These are phyloP conservation scores for Venturia oleaginea DNA, from an alignment of 2,329 filamentous ascomycete genomes.

Conservation along the genomic window DNA sequence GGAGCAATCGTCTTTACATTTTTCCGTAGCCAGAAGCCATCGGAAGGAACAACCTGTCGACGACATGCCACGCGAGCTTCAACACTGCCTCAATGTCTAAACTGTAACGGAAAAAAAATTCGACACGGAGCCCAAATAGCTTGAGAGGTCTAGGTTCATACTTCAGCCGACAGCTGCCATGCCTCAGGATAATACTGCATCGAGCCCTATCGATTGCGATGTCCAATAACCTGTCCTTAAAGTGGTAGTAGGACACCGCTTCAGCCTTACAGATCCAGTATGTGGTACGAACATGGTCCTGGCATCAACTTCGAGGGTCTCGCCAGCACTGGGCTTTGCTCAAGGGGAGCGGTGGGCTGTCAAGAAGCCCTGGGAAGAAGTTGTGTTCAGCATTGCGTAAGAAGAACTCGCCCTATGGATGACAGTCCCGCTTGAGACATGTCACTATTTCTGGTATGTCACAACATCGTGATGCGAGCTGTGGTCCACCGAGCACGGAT, in stretches of 20 bases:
- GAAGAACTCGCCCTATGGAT: background rate
- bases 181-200: background rate
- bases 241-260: background rate
- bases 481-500: too few relatives aligned
- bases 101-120: too few relatives aligned
- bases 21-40: background rate
- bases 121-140: background rate
- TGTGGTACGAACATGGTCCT: background rate
- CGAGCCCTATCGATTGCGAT: background rate
- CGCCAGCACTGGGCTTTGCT: background rate
- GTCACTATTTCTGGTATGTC: background rate
- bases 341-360: background rate
- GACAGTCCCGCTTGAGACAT: background rate
- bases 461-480: background rate
- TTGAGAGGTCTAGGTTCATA: background rate
- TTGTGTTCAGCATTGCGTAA: background rate
- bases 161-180: background rate
- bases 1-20: background rate
- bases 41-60: background rate
- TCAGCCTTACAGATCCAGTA: background rate
- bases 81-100: background rate
- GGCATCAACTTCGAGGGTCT: background rate
- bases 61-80: background rate
- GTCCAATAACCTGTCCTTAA: background rate
- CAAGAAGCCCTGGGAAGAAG: background rate